These are phyloP conservation scores for Atkinsonella texensis DNA, from an alignment of 2,329 filamentous ascomycete species.

Conservation along the genomic window DNA sequence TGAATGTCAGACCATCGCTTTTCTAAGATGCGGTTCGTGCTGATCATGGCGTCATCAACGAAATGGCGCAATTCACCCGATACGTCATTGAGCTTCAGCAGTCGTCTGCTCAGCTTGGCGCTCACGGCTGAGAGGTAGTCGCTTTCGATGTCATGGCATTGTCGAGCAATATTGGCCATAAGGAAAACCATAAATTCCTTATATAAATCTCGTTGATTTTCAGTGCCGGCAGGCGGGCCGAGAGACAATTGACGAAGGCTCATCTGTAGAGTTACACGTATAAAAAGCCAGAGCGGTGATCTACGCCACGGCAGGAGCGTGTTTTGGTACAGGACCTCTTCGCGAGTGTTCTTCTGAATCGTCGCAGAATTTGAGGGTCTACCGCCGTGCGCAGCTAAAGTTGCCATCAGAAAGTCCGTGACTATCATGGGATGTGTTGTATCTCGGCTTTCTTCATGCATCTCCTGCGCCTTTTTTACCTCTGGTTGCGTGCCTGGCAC, in stretches of 20 bases:
- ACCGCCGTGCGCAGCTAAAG: slow-evolving; percentile 27
- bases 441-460: slow-evolving; percentile 31
- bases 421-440: slow-evolving; percentile 35
- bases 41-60: neutral
- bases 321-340: slow-evolving; percentile 36
- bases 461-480: slow-evolving; percentile 24
- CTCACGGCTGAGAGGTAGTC: slow-evolving; percentile 25
- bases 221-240: slow-evolving; percentile 6
- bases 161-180: neutral
- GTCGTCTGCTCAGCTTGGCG: slow-evolving; percentile 29
- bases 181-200: slow-evolving; percentile 6
- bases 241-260: neutral
- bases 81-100: slow-evolving; percentile 23
- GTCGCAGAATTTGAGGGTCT: slow-evolving; percentile 10
- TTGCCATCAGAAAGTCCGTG: slow-evolving; percentile 31
- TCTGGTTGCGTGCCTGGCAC: slow-evolving; percentile 10
- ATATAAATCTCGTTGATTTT: neutral
- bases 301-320: slow-evolving; percentile 29
- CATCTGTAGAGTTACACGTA: slow-evolving; percentile 39
- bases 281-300: slow-evolving; percentile 41
- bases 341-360: slow-evolving; percentile 40
- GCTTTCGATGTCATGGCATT: neutral
- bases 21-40: slow-evolving; percentile 1
- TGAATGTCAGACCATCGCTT: slow-evolving; percentile 24
- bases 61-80: neutral